These are phyloP conservation scores for Lepiota brunneoincarnata DNA, from an alignment of 768 basidiomycete genomes.

Conservation along the genomic window DNA sequence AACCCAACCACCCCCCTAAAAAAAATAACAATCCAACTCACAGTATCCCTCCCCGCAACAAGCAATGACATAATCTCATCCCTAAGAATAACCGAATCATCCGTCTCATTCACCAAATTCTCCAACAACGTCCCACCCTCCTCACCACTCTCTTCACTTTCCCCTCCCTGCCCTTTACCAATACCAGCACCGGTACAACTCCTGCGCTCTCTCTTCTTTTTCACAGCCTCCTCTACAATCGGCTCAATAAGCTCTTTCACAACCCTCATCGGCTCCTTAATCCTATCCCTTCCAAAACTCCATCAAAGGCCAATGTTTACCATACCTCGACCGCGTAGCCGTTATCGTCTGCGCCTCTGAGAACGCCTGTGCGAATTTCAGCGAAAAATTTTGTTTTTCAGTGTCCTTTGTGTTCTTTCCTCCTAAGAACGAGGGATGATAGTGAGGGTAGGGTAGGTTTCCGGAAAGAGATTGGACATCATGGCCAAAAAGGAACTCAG, in stretches of 20 bases:
- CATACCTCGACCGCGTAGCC: conserved; percentile 31
- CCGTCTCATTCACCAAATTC: conserved; percentile 40
- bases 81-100: conserved; percentile 35
- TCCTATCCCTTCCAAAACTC: conserved; percentile 43
- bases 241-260: conserved; percentile 49
- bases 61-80: conserved; percentile 43
- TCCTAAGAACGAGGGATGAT: conserved; percentile 12
- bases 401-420: conserved; percentile 15
- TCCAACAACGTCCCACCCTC: conserved; percentile 39
- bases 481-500: conserved; percentile 54
- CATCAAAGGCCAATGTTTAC: conserved; percentile 40
- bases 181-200: conserved; percentile 4
- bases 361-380: conserved; percentile 37
- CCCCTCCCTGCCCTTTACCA: conserved; percentile 9
- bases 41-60: conserved; percentile 44
- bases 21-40: conserved; percentile 14
- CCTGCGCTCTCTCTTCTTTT: conserved; percentile 23
- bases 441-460: conserved; percentile 18
- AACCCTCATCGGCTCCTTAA: conserved; percentile 33
- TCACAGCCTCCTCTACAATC: conserved; percentile 39
- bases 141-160: conserved; percentile 19
- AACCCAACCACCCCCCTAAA: neutral
- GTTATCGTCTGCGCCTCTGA: conserved; percentile 30
- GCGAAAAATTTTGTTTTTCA: neutral
- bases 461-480: conserved; percentile 32